A percentile compares a stretch with the other conserved stretches of the same genome.
These are phyloP conservation scores for Penicillium sp. DNA, from an alignment of 2,329 filamentous ascomycete species.

Conservation along the genomic window DNA sequence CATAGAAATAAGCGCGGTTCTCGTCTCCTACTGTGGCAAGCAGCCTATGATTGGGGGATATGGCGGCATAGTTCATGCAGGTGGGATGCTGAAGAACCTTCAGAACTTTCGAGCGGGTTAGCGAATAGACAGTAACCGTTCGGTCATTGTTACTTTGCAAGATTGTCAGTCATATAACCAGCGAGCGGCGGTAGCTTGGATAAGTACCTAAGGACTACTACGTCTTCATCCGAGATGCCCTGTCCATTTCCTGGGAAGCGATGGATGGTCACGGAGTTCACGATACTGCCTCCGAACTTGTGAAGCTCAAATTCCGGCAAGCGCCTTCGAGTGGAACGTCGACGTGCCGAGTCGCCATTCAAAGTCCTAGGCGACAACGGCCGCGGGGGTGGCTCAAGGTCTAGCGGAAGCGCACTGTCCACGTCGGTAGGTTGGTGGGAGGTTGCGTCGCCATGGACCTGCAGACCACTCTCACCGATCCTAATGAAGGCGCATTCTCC, in stretches of 20 bases:
- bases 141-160: slow-evolving; percentile 79
- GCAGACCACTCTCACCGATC: slow-evolving; percentile 44
- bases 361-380: slow-evolving; percentile 23
- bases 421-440: slow-evolving; percentile 44
- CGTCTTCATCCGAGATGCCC: slow-evolving; percentile 49
- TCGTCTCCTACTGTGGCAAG: slow-evolving; percentile 84
- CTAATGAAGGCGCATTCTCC: slow-evolving; percentile 82
- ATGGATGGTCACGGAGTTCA: slow-evolving; percentile 63
- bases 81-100: slow-evolving; percentile 70
- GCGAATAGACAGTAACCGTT: slow-evolving; percentile 75
- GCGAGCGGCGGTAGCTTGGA: background rate
- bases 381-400: slow-evolving; percentile 34
- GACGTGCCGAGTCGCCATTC: slow-evolving; percentile 18
- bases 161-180: slow-evolving; percentile 38
- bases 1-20: slow-evolving; percentile 79
- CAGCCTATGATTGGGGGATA: slow-evolving; percentile 79
- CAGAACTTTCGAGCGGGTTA: slow-evolving; percentile 63
- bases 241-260: slow-evolving; percentile 45
- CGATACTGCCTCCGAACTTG: slow-evolving; percentile 58
- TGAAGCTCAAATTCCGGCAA: slow-evolving; percentile 50
- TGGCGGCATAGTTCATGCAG: slow-evolving; percentile 87
- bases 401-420: slow-evolving; percentile 54
- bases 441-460: slow-evolving; percentile 36
- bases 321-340: slow-evolving; percentile 17
- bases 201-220: slow-evolving; percentile 48